These are phyloP conservation scores for Agrostemma githago DNA, from an alignment of 148 eudicot species.

Conservation along the genomic window DNA sequence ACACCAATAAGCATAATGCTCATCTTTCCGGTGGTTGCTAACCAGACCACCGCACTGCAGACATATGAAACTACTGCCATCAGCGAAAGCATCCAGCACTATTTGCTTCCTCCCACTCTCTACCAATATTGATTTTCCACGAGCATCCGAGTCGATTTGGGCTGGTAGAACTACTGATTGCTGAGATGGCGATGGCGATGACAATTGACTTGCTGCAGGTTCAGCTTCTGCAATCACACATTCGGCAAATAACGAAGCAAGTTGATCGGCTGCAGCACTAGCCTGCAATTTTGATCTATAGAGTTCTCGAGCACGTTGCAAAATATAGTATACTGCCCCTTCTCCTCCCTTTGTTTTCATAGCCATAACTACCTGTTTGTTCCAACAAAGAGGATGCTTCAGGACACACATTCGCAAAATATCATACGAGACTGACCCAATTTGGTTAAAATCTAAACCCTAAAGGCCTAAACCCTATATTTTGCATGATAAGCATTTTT, in stretches of 20 bases:
- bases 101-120: conserved; percentile 80
- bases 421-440: no score
- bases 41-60: conserved; percentile 93
- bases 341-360: conserved; percentile 81
- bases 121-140: conserved; percentile 68
- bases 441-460: no score
- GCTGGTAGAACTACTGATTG: neutral
- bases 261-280: conserved; percentile 67
- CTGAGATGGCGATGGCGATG: conserved; percentile 11
- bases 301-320: conserved; percentile 74
- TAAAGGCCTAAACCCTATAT: no score
- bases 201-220: conserved; percentile 31
- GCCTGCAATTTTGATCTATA: conserved; percentile 62
- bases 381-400: neutral
- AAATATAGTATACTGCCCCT: conserved; percentile 53
- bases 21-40: conserved; percentile 72
- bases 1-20: conserved; percentile 88
- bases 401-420: neutral
- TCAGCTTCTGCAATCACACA: conserved; percentile 92
- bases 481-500: no score
- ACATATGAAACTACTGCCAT: conserved; percentile 91
- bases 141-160: conserved; percentile 36
- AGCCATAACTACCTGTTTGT: conserved; percentile 69
- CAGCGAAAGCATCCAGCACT: conserved; percentile 78
- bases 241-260: conserved; percentile 91